A percentile compares a stretch with the other conserved stretches of the same genome.
These are phyloP conservation scores for Ustilago trichophora DNA, from an alignment of 1,284 basidiomycete genomes.

Conservation along the genomic window DNA sequence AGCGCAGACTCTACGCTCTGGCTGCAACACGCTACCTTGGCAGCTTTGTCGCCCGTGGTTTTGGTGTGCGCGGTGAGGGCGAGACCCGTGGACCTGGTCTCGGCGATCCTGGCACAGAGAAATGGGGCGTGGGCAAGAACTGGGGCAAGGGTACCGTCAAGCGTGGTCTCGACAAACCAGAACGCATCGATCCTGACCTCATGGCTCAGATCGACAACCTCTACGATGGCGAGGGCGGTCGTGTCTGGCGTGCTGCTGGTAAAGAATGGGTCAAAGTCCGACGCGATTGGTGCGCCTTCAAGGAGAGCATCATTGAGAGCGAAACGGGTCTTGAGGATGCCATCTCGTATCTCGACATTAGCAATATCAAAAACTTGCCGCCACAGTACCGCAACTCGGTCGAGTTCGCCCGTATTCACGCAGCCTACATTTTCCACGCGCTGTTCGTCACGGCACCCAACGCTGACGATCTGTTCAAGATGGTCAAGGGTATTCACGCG, in stretches of 20 bases:
- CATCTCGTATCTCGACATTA: conserved; percentile 54
- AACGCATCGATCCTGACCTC: conserved; percentile 45
- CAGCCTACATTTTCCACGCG: conserved; percentile 58
- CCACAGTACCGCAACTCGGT: conserved; percentile 58
- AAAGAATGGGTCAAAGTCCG: conserved; percentile 52
- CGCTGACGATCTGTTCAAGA: conserved; percentile 59
- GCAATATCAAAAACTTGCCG: conserved; percentile 60
- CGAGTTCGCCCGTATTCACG: conserved; percentile 60
- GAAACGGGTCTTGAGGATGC: conserved; percentile 62
- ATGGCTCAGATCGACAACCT: conserved; percentile 54
- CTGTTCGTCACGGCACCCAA: conserved; percentile 60
- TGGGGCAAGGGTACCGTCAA: conserved; percentile 66
- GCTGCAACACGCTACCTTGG: conserved; percentile 60
- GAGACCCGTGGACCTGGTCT: conserved; percentile 62
- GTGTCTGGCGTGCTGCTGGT: conserved; percentile 56
- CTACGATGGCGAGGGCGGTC: conserved; percentile 49
- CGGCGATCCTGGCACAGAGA: conserved; percentile 58
- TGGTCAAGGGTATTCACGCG: conserved; percentile 59
- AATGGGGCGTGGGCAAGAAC: conserved; percentile 65
- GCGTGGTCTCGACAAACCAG: conserved; percentile 62
- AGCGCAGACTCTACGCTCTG: conserved; percentile 56
- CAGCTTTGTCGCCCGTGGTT: conserved; percentile 59
- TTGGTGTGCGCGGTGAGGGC: conserved; percentile 61
- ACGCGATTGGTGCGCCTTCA: conserved; percentile 56
- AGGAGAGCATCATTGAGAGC: conserved; percentile 63